Percentiles rank a stretch among this genome's conserved stretches.
phyloP scores from a whole-genome alignment of 441 rosid species.

The Pelargonium australe region DNA sequence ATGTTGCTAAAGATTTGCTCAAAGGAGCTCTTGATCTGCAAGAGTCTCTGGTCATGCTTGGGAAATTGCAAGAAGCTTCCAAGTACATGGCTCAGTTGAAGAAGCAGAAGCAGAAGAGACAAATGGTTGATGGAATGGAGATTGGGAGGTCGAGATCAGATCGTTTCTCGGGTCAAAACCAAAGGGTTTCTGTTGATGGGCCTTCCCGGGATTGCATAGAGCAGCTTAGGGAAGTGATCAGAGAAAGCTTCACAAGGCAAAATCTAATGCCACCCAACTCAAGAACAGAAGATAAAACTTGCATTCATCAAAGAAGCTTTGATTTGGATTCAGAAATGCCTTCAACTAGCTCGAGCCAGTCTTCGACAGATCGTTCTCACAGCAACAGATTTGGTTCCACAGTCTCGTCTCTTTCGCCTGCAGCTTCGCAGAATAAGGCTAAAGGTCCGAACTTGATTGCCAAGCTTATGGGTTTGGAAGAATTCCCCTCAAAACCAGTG shows the following conservation, averaged over 20 bases:
- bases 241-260: constrained; percentile 52
- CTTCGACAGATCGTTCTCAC: constrained; percentile 31
- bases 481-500: constrained; percentile 34
- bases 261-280: constrained; percentile 37
- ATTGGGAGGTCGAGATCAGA: constrained; percentile 29
- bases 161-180: constrained; percentile 30
- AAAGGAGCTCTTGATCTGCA: constrained; percentile 85
- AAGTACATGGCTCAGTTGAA: constrained; percentile 42
- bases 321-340: constrained; percentile 44
- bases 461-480: constrained; percentile 90
- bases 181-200: constrained; percentile 35
- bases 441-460: constrained; percentile 62
- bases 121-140: constrained; percentile 28
- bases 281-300: constrained; percentile 22
- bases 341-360: constrained; percentile 65
- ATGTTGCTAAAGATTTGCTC: constrained; percentile 62
- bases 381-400: constrained; percentile 28
- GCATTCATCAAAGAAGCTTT: constrained; percentile 21
- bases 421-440: constrained; percentile 27
- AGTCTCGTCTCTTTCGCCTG: constrained; percentile 33
- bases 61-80: constrained; percentile 68
- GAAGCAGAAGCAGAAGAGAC: constrained; percentile 31
- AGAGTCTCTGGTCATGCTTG: constrained; percentile 72
- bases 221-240: constrained; percentile 53
- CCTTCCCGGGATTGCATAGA: constrained; percentile 48